Percentiles rank a stretch among this genome's conserved stretches.
phyloP scores from a whole-genome alignment of 768 basidiomycete species.

The Sarcodon sp. region DNA sequence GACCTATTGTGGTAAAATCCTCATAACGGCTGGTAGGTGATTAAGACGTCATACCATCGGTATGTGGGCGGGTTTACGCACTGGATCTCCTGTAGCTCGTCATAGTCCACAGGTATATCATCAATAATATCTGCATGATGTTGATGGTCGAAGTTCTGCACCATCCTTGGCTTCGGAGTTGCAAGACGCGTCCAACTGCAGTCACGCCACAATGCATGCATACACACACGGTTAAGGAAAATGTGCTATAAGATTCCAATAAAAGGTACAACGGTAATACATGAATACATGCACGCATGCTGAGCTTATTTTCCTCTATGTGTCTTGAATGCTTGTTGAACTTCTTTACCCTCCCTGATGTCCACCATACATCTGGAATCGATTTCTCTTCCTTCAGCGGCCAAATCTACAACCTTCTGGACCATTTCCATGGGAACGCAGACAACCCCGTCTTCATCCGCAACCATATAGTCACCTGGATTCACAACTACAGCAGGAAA shows the following conservation, averaged over 20 bases:
- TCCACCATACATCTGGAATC: conserved; percentile 68
- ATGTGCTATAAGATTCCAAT: too few relatives aligned
- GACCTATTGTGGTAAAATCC: conserved; percentile 92
- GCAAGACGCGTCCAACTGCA: too few relatives aligned
- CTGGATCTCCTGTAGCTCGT: too few relatives aligned
- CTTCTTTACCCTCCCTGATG: conserved; percentile 59
- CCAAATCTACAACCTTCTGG: conserved; percentile 41
- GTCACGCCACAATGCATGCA: too few relatives aligned
- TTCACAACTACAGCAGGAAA: conserved; percentile 46
- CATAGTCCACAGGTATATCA: too few relatives aligned
- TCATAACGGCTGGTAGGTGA: conserved; percentile 61
- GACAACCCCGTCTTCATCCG: conserved; percentile 83
- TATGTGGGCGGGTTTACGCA: too few relatives aligned
- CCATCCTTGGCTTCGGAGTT: too few relatives aligned
- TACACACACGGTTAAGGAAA: too few relatives aligned
- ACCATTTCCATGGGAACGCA: conserved; percentile 51
- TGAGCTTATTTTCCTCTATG: conserved; percentile 41
- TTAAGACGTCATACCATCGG: too few relatives aligned
- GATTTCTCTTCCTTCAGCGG: conserved; percentile 42
- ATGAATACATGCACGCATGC: not conserved
- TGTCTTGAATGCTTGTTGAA: conserved; percentile 66
- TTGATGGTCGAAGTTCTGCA: too few relatives aligned
- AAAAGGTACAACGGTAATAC: too few relatives aligned
- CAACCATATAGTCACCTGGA: conserved; percentile 77
- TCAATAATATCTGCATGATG: too few relatives aligned